Percentiles rank a stretch among this genome's conserved stretches.
Evolutionary conservation across 2,329 filamentous ascomycete genomes (phyloP).

Genomic region (Didymella pomorum): DNA sequence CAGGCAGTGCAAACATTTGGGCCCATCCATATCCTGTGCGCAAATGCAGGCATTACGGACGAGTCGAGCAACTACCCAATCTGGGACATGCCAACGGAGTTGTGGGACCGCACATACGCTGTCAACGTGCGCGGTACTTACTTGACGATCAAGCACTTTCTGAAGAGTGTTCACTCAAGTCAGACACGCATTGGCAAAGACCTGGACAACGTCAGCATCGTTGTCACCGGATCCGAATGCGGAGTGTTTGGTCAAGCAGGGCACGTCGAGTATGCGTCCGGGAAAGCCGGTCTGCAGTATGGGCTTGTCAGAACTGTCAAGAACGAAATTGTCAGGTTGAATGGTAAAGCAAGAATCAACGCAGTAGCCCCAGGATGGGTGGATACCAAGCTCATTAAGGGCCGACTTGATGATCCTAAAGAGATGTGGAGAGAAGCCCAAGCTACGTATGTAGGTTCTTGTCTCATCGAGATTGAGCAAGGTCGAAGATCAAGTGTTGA

Average conservation of each 20-base stretch:
- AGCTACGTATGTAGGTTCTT: slow-evolving; percentile 51
- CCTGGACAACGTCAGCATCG: slow-evolving; percentile 60
- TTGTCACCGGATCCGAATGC: slow-evolving; percentile 63
- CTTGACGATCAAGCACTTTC: slow-evolving; percentile 64
- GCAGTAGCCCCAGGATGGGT: slow-evolving; percentile 61
- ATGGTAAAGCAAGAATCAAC: slow-evolving; percentile 61
- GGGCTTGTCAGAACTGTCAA: slow-evolving; percentile 62
- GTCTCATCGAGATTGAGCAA: not conserved
- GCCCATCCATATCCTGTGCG: slow-evolving; percentile 62
- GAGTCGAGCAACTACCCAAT: slow-evolving; percentile 59
- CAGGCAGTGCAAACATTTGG: slow-evolving; percentile 57
- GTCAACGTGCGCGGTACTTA: slow-evolving; percentile 63
- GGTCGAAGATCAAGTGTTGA: slow-evolving; percentile 15
- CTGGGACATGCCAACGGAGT: slow-evolving; percentile 61
- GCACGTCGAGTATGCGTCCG: slow-evolving; percentile 60
- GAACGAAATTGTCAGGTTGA: slow-evolving; percentile 63
- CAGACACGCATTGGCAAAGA: slow-evolving; percentile 53
- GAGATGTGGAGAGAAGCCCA: slow-evolving; percentile 61
- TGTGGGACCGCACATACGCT: slow-evolving; percentile 62
- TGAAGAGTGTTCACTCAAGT: slow-evolving; percentile 52
- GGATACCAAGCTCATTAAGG: slow-evolving; percentile 58
- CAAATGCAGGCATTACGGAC: slow-evolving; percentile 63
- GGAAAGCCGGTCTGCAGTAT: slow-evolving; percentile 60
- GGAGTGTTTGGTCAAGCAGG: slow-evolving; percentile 61
- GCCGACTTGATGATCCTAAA: slow-evolving; percentile 58